Base-by-base conservation (phyloP, 345 rosid genomes). In the Gossypium mustelinum region DNA sequence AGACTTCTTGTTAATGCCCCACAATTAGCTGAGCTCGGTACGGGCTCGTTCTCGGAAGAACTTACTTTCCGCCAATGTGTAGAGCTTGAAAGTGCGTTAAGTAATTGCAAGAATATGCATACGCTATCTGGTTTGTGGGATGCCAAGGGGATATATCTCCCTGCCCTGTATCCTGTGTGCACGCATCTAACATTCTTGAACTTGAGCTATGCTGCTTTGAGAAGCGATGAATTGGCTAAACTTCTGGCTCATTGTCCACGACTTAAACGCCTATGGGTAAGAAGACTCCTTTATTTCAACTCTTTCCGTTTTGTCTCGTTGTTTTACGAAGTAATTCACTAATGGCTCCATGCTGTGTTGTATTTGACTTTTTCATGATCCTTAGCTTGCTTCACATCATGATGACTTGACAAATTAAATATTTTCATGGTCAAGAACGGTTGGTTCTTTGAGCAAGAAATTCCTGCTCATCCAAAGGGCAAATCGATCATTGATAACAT, bases 41-140 rank as follows among this genome's bases (percentile, higher is more conserved):
- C 92, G 61, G 92, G 94, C 17, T 83, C 88, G 9, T 88, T 90
- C 74, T 68, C 77, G 5, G 87, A 81, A 78, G 87, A 84, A 16
- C 85, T 84, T 56, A 82, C 77, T 45, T 48, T 64, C 11, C 66
- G 75, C 3, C 88, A 83, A 52, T 76, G 57, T 34, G 56, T 76
- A 5, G 85, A 88, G 27, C 82, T 88, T 44, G 84, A 84, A 75
- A 79, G 44, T 60, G 76, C 90, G 11, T 85, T 90, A 78, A 70
- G 39, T 44, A 78, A 73, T 41, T 88, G 92, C 87, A 83, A 81
- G 79, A 84, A 77, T 68, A 72, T 90, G 34, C 78, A 77, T 70
- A 81, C 84, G 7, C 83, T 90, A 52, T 90, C 90, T 41, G 92
- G 94, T 71, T 80, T 90, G 57, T 84, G 86, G 85, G 94, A 90